A percentile compares a stretch with the other conserved stretches of the same genome.
Evolutionary conservation across 177 flowering plant species (phyloP).

Genomic region (Vitis hybrid): DNA sequence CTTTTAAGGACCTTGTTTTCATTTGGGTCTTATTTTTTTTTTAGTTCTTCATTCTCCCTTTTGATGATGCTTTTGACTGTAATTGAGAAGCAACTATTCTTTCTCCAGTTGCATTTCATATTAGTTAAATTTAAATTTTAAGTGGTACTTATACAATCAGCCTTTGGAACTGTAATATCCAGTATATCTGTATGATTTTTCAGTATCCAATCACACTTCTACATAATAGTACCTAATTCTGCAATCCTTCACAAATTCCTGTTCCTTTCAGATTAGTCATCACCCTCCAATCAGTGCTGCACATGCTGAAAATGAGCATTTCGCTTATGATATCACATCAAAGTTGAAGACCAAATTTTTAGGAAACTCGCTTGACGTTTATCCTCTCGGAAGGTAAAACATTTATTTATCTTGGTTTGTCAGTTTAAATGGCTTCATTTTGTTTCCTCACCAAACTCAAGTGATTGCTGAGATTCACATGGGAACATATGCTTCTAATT

Average conservation of each 20-base stretch:
- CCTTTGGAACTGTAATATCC: no score
- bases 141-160: no score
- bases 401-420: neutral
- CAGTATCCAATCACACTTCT: no score
- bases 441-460: no score
- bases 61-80: neutral
- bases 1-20: neutral
- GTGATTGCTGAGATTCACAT: no score
- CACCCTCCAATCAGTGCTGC: conserved; percentile 99
- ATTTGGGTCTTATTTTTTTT: neutral
- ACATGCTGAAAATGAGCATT: conserved; percentile 98
- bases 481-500: no score
- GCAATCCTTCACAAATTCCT: no score
- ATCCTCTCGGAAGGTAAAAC: conserved; percentile 91
- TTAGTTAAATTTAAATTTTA: no score
- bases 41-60: neutral
- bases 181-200: no score
- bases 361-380: conserved; percentile 91
- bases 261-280: conserved; percentile 75
- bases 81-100: no score
- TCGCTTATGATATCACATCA: conserved; percentile 88
- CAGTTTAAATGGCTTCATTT: no score
- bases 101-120: conserved; percentile 3
- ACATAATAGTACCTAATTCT: no score
- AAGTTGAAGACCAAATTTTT: conserved; percentile 88